These are phyloP conservation scores for Penicillium sp. DNA, from an alignment of 2,329 filamentous ascomycete species.

Conservation along the genomic window DNA sequence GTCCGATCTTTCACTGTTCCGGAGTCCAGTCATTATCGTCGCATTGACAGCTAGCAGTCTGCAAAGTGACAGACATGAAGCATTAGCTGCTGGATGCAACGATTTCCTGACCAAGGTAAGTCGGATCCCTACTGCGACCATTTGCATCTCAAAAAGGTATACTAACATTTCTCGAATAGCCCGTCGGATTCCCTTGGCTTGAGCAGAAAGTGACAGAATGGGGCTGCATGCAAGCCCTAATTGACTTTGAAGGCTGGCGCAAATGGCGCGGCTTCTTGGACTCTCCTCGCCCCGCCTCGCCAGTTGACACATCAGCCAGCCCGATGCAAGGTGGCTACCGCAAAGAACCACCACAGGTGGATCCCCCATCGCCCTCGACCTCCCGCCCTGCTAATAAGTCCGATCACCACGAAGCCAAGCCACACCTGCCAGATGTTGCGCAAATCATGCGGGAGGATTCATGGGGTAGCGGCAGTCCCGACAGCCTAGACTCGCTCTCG, in stretches of 20 bases:
- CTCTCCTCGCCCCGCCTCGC: conserved; percentile 19
- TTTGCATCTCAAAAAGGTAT: neutral
- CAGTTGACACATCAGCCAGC: conserved; percentile 22
- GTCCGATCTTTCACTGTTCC: conserved; percentile 62
- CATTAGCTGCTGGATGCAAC: conserved; percentile 91
- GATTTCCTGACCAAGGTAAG: conserved; percentile 95
- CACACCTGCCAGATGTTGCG: conserved; percentile 9
- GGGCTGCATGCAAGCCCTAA: conserved; percentile 99
- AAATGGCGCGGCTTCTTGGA: conserved; percentile 84
- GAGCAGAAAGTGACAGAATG: conserved; percentile 98
- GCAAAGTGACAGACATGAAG: conserved; percentile 93
- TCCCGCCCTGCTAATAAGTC: conserved; percentile 14
- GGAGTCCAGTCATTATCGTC: conserved; percentile 96
- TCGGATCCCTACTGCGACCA: neutral
- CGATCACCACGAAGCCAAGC: conserved; percentile 7
- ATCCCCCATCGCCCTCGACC: conserved; percentile 16
- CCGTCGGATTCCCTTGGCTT: conserved; percentile 96
- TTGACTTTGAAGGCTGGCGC: conserved; percentile 97
- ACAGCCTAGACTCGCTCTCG: conserved; percentile 25
- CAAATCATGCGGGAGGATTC: conserved; percentile 26
- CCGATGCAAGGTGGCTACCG: conserved; percentile 26
- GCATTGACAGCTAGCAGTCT: conserved; percentile 91
- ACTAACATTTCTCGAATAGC: conserved; percentile 51
- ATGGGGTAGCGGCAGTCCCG: conserved; percentile 30
- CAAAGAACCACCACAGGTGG: conserved; percentile 6